phyloP scores from a whole-genome alignment of 192 early-diverging fungal genomes.

The Coemansia biformis region DNA sequence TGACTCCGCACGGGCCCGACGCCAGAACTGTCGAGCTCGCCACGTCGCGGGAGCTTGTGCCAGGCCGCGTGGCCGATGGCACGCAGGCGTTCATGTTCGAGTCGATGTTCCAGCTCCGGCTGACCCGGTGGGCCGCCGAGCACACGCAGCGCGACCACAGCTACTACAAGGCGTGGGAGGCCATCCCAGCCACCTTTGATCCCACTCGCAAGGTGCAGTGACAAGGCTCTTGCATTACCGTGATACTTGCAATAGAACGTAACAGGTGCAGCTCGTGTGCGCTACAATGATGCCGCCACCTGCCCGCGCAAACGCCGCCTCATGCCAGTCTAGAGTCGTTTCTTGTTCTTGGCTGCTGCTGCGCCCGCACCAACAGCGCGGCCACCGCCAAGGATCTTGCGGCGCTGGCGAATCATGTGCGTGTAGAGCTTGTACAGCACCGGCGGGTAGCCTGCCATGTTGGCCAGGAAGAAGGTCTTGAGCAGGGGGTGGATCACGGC shows the following conservation, averaged over 20 bases:
- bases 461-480: slow-evolving; percentile 56
- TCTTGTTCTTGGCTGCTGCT: slow-evolving; percentile 24
- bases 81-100: slow-evolving; percentile 98
- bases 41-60: slow-evolving; percentile 63
- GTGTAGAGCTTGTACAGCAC: slow-evolving; percentile 83
- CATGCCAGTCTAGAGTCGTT: slow-evolving; percentile 1
- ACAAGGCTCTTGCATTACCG: too few species aligned
- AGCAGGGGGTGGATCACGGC: slow-evolving; percentile 50
- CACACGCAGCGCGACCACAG: slow-evolving; percentile 69
- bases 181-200: slow-evolving; percentile 49
- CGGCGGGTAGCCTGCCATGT: slow-evolving; percentile 61
- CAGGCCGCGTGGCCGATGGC: slow-evolving; percentile 73
- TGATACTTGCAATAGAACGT: too few species aligned
- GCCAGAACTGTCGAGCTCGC: slow-evolving; percentile 68
- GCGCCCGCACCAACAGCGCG: too few species aligned
- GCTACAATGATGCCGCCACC: slow-evolving; percentile 15
- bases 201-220: slow-evolving; percentile 21
- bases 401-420: slow-evolving; percentile 88
- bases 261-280: slow-evolving; percentile 32
- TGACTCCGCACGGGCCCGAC: slow-evolving; percentile 95
- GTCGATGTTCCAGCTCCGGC: slow-evolving; percentile 69
- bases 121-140: slow-evolving; percentile 77
- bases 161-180: slow-evolving; percentile 87
- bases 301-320: too few species aligned
- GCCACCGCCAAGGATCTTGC: slow-evolving; percentile 60